Conservation (phyloP, 2,329 filamentous ascomycete genomes). For the Verticillium nonalfalfae region DNA sequence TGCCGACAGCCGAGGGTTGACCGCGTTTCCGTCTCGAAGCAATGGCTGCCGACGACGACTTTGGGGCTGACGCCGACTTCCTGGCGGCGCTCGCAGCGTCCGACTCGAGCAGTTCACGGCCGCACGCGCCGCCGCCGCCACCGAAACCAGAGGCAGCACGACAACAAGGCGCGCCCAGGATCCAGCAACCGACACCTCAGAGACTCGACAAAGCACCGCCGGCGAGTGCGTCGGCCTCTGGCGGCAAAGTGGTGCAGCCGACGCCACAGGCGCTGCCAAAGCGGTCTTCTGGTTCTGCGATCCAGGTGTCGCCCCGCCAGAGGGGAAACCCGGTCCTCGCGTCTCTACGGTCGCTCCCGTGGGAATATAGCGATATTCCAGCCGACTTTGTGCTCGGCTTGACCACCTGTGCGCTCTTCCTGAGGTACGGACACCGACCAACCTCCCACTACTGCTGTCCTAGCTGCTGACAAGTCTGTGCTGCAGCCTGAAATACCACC, state of each 20-base stretch:
- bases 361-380: constrained; percentile 97
- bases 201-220: constrained; percentile 45
- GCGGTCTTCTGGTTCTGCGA: constrained; percentile 61
- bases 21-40: neutral
- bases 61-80: constrained; percentile 50
- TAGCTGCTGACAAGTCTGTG: neutral
- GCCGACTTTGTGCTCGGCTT: constrained; percentile 85
- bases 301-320: constrained; percentile 85
- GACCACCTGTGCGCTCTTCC: constrained; percentile 86
- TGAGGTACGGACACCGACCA: constrained; percentile 42
- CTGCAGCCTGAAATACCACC: constrained; percentile 82
- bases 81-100: constrained; percentile 49
- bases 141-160: constrained; percentile 20
- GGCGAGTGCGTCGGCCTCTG: constrained; percentile 21
- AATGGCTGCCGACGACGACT: constrained; percentile 44
- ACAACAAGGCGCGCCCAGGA: constrained; percentile 27
- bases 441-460: neutral
- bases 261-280: constrained; percentile 79
- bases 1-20: neutral
- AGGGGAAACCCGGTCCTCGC: constrained; percentile 92
- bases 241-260: constrained; percentile 69
- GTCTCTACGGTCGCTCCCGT: constrained; percentile 73
- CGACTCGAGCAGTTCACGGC: constrained; percentile 19
- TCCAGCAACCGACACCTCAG: constrained; percentile 46
- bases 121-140: constrained; percentile 15